Conservation (phyloP, 352 stramenopile species). For the Phytophthora sp. region DNA sequence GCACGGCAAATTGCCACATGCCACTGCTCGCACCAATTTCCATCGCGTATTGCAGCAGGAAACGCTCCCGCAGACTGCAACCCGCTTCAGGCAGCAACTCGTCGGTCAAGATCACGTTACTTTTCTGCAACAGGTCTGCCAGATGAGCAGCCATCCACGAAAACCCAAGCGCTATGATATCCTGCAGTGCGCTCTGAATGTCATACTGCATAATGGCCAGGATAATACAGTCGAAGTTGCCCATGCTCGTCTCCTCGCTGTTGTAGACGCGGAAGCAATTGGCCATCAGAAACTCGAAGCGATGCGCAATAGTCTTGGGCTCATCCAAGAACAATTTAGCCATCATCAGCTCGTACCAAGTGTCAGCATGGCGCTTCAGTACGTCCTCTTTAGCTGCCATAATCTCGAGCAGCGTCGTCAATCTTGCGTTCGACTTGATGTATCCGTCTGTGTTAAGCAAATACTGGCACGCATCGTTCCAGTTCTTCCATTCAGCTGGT, state of each 20-base stretch:
- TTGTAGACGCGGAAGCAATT: conserved; percentile 70
- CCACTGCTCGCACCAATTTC: conserved; percentile 61
- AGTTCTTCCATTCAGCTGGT: conserved; percentile 55
- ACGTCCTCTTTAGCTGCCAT: conserved; percentile 58
- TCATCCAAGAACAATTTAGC: conserved; percentile 77
- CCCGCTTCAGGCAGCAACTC: conserved; percentile 50
- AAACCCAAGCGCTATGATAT: conserved; percentile 70
- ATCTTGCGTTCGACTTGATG: conserved; percentile 49
- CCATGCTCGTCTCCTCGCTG: conserved; percentile 51
- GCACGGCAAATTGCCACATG: conserved; percentile 70
- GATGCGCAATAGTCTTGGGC: conserved; percentile 74
- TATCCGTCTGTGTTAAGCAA: conserved; percentile 61
- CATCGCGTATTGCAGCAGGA: conserved; percentile 72
- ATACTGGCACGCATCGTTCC: conserved; percentile 68
- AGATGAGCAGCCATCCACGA: conserved; percentile 81
- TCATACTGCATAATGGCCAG: conserved; percentile 81
- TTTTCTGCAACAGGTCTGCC: conserved; percentile 65
- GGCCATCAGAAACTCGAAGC: conserved; percentile 82
- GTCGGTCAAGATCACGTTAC: conserved; percentile 49
- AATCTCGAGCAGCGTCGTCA: conserved; percentile 64
- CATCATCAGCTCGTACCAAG: conserved; percentile 87
- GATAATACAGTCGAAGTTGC: conserved; percentile 85
- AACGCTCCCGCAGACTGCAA: conserved; percentile 66
- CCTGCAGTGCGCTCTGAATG: conserved; percentile 68
- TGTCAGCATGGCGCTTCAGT: conserved; percentile 45